Evolutionary conservation across 176 grass and related monocot species (phyloP).

Genomic region (Oryza nivara): DNA sequence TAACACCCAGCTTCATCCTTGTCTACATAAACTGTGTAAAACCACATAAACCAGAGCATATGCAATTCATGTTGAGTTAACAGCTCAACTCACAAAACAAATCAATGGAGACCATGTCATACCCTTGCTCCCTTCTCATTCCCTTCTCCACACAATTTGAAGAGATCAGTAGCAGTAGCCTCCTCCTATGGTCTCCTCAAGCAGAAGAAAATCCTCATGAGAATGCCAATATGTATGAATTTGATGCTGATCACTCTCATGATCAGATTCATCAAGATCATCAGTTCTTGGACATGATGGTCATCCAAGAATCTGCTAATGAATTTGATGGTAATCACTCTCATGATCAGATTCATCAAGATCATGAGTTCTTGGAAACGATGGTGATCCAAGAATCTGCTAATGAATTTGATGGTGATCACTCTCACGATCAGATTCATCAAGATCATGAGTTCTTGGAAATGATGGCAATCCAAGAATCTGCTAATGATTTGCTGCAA

Average conservation of each 20-base stretch:
- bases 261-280: slow-evolving; percentile 30
- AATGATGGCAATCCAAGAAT: slow-evolving; percentile 21
- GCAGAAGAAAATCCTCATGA: background rate
- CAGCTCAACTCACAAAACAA: background rate
- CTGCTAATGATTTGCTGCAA: background rate
- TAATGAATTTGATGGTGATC: background rate
- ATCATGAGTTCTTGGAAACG: slow-evolving; percentile 21
- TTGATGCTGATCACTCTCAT: background rate
- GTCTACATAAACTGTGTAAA: background rate
- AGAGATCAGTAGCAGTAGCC: slow-evolving; percentile 13
- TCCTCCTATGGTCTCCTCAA: slow-evolving; percentile 43
- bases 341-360: slow-evolving; percentile 21
- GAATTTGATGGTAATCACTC: background rate
- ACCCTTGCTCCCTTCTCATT: background rate
- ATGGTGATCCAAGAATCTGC: slow-evolving; percentile 14
- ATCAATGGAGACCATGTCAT: slow-evolving; percentile 39
- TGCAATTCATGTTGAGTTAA: background rate
- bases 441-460: slow-evolving; percentile 33
- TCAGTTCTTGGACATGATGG: slow-evolving; percentile 19
- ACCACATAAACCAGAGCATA: too few relatives aligned
- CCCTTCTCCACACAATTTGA: slow-evolving; percentile 25
- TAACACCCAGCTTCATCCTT: background rate
- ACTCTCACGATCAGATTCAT: slow-evolving; percentile 7
- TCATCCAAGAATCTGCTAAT: slow-evolving; percentile 8
- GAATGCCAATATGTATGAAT: background rate